Conservation (phyloP, 148 eudicot genomes). For the Chenopodium formosanum region DNA sequence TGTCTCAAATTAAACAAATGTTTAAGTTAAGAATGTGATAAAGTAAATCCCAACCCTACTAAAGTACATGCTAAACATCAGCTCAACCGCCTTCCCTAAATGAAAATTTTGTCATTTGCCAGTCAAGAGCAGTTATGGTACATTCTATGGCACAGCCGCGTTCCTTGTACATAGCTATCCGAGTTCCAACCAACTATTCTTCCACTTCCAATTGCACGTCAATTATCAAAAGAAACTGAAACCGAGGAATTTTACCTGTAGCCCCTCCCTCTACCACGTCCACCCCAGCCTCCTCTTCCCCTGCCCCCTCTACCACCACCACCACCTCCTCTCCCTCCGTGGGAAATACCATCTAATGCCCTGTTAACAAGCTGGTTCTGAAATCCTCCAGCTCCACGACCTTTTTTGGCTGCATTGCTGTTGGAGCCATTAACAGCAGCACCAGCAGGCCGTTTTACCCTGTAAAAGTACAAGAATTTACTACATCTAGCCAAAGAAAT, state of each 20-base stretch:
- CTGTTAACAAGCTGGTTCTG: constrained; percentile 67
- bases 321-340: constrained; percentile 59
- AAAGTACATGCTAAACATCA: constrained; percentile 17
- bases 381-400: constrained; percentile 61
- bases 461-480: constrained; percentile 22
- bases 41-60: background rate
- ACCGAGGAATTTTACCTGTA: constrained; percentile 22
- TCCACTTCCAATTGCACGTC: background rate
- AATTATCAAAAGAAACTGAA: constrained; percentile 4
- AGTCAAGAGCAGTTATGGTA: background rate
- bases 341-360: constrained; percentile 56
- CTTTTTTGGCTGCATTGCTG: constrained; percentile 49
- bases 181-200: background rate
- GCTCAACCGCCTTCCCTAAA: constrained; percentile 5
- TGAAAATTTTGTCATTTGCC: background rate
- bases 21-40: constrained; percentile 1
- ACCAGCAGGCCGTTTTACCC: constrained; percentile 58
- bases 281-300: constrained; percentile 59
- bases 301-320: constrained; percentile 53
- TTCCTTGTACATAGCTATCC: constrained; percentile 9
- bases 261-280: constrained; percentile 76
- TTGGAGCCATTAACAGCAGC: constrained; percentile 51
- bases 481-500: background rate
- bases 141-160: background rate
- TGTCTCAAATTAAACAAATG: background rate